A percentile compares a stretch with the other conserved stretches of the same genome.
These are phyloP conservation scores for Xylariaceae sp. DNA, from an alignment of 2,329 filamentous ascomycete genomes.

Conservation along the genomic window DNA sequence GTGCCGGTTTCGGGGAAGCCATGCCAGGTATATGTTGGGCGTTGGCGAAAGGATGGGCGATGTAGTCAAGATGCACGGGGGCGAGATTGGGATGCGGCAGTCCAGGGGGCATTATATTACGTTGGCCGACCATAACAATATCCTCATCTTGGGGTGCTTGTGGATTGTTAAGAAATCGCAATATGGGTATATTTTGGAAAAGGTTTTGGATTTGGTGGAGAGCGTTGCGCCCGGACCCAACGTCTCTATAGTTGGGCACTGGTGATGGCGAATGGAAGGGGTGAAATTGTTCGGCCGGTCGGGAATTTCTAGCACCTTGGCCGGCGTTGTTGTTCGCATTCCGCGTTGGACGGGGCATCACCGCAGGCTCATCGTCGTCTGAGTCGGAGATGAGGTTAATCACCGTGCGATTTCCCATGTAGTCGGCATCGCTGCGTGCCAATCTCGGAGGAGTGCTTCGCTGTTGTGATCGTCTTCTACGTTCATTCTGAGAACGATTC, in stretches of 20 bases:
- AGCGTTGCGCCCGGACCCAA: not conserved
- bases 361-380: constrained; percentile 29
- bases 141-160: constrained; percentile 27
- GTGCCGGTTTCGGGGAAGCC: constrained; percentile 47
- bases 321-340: not conserved
- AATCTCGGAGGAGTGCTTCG: constrained; percentile 31
- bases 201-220: constrained; percentile 18
- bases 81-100: constrained; percentile 5
- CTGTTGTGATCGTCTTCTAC: constrained; percentile 27
- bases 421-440: constrained; percentile 35
- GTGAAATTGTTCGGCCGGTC: constrained; percentile 6
- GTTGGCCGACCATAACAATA: constrained; percentile 30
- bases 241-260: not conserved
- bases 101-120: constrained; percentile 16
- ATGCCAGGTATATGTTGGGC: constrained; percentile 2
- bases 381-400: constrained; percentile 37
- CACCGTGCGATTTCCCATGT: constrained; percentile 27
- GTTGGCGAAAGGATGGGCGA: constrained; percentile 24
- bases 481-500: constrained; percentile 24
- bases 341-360: constrained; percentile 7
- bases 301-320: constrained; percentile 11
- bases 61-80: constrained; percentile 34
- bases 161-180: constrained; percentile 16
- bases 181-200: constrained; percentile 26
- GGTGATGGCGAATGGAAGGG: constrained; percentile 1